Conservation (phyloP, 306 rosid genomes). For the Casuarina glauca region DNA sequence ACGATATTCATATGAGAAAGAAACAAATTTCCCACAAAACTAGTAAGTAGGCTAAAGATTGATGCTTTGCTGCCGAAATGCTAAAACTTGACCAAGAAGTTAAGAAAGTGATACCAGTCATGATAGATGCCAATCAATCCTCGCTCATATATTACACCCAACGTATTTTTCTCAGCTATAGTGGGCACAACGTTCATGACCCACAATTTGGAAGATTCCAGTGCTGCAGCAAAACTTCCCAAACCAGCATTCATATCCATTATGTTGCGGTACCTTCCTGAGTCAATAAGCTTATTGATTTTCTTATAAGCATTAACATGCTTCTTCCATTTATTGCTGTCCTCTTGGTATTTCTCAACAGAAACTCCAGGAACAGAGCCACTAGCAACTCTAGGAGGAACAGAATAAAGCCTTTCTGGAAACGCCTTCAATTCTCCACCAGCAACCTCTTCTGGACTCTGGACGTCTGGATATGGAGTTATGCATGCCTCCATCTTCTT, state of each 20-base stretch:
- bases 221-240: constrained; percentile 90
- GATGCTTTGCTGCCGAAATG: constrained; percentile 11
- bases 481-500: constrained; percentile 85
- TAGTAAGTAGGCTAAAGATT: not conserved
- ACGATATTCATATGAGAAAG: not conserved
- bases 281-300: constrained; percentile 61
- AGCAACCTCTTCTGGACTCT: constrained; percentile 41
- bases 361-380: constrained; percentile 83
- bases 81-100: constrained; percentile 11
- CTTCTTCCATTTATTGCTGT: constrained; percentile 75
- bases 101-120: constrained; percentile 63
- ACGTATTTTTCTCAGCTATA: constrained; percentile 68
- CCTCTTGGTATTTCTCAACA: constrained; percentile 57
- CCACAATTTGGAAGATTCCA: constrained; percentile 80
- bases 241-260: constrained; percentile 97
- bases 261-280: constrained; percentile 96
- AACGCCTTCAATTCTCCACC: constrained; percentile 61
- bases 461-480: constrained; percentile 50
- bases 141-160: constrained; percentile 74
- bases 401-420: constrained; percentile 72
- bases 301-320: constrained; percentile 81
- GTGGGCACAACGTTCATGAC: constrained; percentile 96
- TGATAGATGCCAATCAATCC: constrained; percentile 94
- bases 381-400: constrained; percentile 81
- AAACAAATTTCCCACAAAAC: not conserved